These are phyloP conservation scores for Myrmaecium sp. DNA, from an alignment of 2,329 filamentous ascomycete genomes.

Conservation along the genomic window DNA sequence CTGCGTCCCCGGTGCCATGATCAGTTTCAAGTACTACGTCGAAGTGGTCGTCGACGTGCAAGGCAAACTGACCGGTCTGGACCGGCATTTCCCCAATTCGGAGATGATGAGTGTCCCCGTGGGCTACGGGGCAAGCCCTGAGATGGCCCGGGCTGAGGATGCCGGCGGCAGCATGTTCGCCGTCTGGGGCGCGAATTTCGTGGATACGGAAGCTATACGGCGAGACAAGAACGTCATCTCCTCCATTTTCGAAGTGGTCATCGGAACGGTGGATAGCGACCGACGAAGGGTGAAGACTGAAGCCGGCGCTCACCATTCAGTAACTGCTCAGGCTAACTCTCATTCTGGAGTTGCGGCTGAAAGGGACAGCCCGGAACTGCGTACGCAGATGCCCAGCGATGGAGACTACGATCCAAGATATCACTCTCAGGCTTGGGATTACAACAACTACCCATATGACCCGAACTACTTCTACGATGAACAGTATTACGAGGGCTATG, in stretches of 20 bases:
- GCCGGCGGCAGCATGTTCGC: conserved; percentile 29
- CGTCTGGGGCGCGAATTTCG: conserved; percentile 49
- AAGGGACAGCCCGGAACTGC: background rate
- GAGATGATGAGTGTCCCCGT: conserved; percentile 32
- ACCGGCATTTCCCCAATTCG: conserved; percentile 42
- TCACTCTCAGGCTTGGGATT: conserved; percentile 5
- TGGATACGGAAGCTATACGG: conserved; percentile 73
- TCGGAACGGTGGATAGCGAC: conserved; percentile 70
- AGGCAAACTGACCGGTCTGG: conserved; percentile 64
- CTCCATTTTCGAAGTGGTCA: conserved; percentile 68
- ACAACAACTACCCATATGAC: conserved; percentile 12
- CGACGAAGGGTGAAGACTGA: conserved; percentile 29
- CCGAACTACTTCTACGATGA: conserved; percentile 6
- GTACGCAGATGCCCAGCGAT: conserved; percentile 6
- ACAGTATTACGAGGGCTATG: conserved; percentile 9
- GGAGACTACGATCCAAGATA: conserved; percentile 3
- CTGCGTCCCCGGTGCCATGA: conserved; percentile 79
- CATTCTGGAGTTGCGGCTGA: background rate
- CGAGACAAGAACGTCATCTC: conserved; percentile 86
- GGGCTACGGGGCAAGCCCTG: conserved; percentile 23
- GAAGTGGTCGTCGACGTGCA: conserved; percentile 88
- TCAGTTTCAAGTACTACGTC: conserved; percentile 85
- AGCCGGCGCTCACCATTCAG: conserved; percentile 12
- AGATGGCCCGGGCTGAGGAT: conserved; percentile 14
- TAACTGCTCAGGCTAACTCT: conserved; percentile 8